Conservation (phyloP, 192 early-diverging fungal species). For the Umbelopsis isabellina region DNA sequence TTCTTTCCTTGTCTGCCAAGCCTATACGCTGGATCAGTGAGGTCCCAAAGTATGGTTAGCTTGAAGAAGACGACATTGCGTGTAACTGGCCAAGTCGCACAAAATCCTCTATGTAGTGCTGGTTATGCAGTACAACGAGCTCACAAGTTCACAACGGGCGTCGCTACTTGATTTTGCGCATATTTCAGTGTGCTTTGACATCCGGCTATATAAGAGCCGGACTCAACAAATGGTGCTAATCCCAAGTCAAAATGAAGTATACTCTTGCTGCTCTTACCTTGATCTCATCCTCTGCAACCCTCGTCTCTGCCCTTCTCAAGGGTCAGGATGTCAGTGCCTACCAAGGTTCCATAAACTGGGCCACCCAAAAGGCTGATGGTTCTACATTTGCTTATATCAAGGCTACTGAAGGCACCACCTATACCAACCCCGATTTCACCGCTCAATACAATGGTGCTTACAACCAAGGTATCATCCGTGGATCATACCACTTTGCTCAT, state of each 20-base stretch:
- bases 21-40: no score
- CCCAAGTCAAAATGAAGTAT: neutral
- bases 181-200: no score
- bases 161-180: no score
- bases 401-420: conserved; percentile 33
- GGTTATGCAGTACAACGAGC: no score
- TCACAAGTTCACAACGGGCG: no score
- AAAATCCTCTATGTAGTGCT: no score
- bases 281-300: neutral
- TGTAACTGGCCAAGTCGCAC: no score
- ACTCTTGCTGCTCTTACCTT: conserved; percentile 5
- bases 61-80: no score
- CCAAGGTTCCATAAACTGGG: conserved; percentile 31
- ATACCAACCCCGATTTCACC: conserved; percentile 25
- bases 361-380: conserved; percentile 16
- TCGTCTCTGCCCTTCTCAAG: neutral
- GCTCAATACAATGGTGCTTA: conserved; percentile 24
- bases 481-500: conserved; percentile 39
- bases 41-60: no score
- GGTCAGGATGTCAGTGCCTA: conserved; percentile 32
- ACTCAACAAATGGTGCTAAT: no score
- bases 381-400: conserved; percentile 36
- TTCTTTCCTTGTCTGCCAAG: no score
- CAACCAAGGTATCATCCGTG: conserved; percentile 30
- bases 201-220: no score